Base-by-base conservation (phyloP, 2,329 filamentous ascomycete species). In the Aspergillus sp. region DNA sequence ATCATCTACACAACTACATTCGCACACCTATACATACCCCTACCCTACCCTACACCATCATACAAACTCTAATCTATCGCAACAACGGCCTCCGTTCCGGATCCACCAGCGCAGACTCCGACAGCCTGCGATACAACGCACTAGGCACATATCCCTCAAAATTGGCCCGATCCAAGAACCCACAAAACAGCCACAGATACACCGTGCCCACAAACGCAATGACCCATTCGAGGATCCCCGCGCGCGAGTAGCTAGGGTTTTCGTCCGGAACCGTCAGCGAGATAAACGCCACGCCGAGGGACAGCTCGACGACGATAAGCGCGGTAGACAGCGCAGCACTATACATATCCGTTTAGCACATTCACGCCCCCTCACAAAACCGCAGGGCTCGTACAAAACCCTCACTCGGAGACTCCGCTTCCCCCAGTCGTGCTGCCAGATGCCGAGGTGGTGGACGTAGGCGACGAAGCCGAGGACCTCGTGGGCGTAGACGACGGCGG, bases 141-240 rank as follows among this genome's bases (percentile, higher is more conserved):
- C 53, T 56, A 16, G 55, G 51, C n/a, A 54, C 52, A 23, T 49
- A 54, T 29, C 50, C 50, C 11, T 57, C 48, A 14, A 58, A 57
- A 19, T 34, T 53, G 2, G 29, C 50, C 19, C 55, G 49, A 53
- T 59, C 57, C 11, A 61, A 58, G 21, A 62, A 61, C 10, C 60
- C 60, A 31, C 55, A 54, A 45, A 62, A 61, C 23, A 62, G 34
- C 57, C 60, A 61, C 31, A 62, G 25, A 47, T 62, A 62, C 4
- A 53, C 38, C 7, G 58, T 59, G 0, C 60, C 58, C 14, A 61
- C 23, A 25, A 62, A 62, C 1, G 57, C 60, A 40, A 62, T 61
- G 16, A 61, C 47, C 60, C 60, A 62, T 44, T 62, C 60, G 31
- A 62, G 34, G 10, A 62, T 55, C 5, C 55, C 60, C 13, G 58